These are phyloP conservation scores for Magnaporthales sp. DNA, from an alignment of 2,329 filamentous ascomycete species.

Conservation along the genomic window DNA sequence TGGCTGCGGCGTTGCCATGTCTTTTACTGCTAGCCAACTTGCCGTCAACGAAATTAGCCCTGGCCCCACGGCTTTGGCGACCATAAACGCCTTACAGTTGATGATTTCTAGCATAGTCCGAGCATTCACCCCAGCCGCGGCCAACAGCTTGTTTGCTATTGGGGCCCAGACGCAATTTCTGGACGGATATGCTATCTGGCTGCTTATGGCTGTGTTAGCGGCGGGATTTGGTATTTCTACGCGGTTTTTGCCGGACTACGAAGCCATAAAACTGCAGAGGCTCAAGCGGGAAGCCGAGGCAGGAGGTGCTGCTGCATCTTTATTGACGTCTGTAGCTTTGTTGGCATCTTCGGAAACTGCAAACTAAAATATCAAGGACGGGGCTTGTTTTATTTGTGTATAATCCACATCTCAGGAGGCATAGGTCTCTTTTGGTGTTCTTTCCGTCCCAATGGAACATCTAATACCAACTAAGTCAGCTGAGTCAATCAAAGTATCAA, in stretches of 20 bases:
- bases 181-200: constrained; percentile 57
- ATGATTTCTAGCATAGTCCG: constrained; percentile 53
- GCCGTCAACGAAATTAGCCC: constrained; percentile 68
- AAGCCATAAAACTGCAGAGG: constrained; percentile 13
- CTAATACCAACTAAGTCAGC: too few species aligned
- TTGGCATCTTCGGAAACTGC: neutral
- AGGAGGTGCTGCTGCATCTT: neutral
- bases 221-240: constrained; percentile 21
- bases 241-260: constrained; percentile 26
- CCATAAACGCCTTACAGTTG: constrained; percentile 61
- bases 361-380: too few species aligned
- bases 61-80: constrained; percentile 54
- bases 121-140: constrained; percentile 56
- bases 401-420: too few species aligned
- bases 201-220: constrained; percentile 37
- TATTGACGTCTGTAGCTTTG: neutral
- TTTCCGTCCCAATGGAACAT: neutral
- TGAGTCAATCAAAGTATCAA: too few species aligned
- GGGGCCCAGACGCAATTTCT: constrained; percentile 55
- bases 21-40: constrained; percentile 63
- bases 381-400: too few species aligned
- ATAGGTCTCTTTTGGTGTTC: neutral
- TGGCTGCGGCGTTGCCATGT: constrained; percentile 58
- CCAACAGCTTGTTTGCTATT: constrained; percentile 59
- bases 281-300: neutral